Evolutionary conservation across 1,284 basidiomycete species (phyloP), one percentile per base, ranked within the genome.

Genomic region (Fomitiporia mediterranea): DNA sequence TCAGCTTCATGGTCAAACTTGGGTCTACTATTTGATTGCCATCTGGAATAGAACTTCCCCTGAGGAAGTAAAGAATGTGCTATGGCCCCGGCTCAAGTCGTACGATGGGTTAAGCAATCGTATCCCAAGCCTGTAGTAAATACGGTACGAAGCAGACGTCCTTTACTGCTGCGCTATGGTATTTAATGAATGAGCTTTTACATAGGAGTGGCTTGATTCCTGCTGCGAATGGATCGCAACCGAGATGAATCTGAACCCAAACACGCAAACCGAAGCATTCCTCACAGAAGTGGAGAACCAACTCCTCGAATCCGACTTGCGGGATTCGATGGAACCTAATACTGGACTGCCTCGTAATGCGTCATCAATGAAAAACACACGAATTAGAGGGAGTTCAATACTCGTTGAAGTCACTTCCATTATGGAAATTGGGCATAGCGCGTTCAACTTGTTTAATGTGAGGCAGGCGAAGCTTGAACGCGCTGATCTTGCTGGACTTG

Each of bases 371-470:
- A 66, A 70, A 4, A 73, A 75, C 30, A 54, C 62, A 15, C 64
- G 66, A 2, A 65, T 72, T 47, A 63, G 66, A 28, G 77, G 79
- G 0, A 71, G 71, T 5, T 77, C 80, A 0, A 68, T 88, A 25
- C 79, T 88, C 21, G 82, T 89, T 8, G 82, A 92, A 61, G 77
- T 95, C 19, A 72, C 78, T 6, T 74, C 83, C 2, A 79, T 91
- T 9, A 92, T 84, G 17, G 89, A 91, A 55, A 82, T 91, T 32
- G 86, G 82, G 0, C 71, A 79, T 47, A 89, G 88, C 63, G 89
- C 87, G 5, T 83, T 87, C 64, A 78, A 70, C 51, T 70, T 89
- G 32, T 73, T 84, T 61, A 83, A 87, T 65, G 74, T 81, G 17
- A 75, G 84, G 44, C 74, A 83, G 56, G 78, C 80, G 11, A 79